Percentiles rank a stretch among this genome's conserved stretches.
These are phyloP conservation scores for Bruguiera parviflora DNA, from an alignment of 345 rosid species.

Conservation along the genomic window DNA sequence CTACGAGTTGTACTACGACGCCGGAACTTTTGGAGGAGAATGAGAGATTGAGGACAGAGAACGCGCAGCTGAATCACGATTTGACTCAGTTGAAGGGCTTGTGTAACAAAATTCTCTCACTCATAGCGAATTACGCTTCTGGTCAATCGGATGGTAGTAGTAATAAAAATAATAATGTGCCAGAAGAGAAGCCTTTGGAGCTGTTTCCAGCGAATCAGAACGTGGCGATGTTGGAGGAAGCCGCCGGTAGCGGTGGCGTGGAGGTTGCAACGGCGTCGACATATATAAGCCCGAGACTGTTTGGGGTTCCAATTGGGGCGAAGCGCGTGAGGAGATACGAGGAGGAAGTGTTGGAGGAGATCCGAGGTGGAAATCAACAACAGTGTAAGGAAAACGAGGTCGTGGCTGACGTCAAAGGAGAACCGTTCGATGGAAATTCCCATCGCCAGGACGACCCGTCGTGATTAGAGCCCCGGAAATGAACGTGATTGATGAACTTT, in stretches of 20 bases:
- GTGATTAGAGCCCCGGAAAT: constrained; percentile 70
- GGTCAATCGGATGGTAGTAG: neutral
- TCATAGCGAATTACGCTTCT: constrained; percentile 26
- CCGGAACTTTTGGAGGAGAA: constrained; percentile 40
- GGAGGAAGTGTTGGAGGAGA: neutral
- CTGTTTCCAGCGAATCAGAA: constrained; percentile 14
- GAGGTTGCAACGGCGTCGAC: constrained; percentile 13
- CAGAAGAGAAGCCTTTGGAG: constrained; percentile 11
- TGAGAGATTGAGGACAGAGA: constrained; percentile 42
- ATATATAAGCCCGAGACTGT: constrained; percentile 11
- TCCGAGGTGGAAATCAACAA: neutral
- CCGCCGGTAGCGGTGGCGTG: constrained; percentile 13
- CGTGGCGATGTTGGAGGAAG: constrained; percentile 2
- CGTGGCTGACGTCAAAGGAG: constrained; percentile 48
- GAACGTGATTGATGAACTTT: neutral
- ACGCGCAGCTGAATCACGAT: constrained; percentile 27
- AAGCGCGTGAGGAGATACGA: constrained; percentile 18
- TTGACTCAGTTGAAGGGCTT: constrained; percentile 32
- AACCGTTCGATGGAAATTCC: constrained; percentile 45
- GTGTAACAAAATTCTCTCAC: constrained; percentile 28
- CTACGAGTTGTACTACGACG: constrained; percentile 44
- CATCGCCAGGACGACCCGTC: constrained; percentile 32
- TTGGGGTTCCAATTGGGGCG: constrained; percentile 18
- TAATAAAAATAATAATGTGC: constrained; percentile 17
- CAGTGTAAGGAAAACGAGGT: constrained; percentile 19